Conservation (phyloP, 2,329 filamentous ascomycete genomes). For the Fusarium keratoplasticum region DNA sequence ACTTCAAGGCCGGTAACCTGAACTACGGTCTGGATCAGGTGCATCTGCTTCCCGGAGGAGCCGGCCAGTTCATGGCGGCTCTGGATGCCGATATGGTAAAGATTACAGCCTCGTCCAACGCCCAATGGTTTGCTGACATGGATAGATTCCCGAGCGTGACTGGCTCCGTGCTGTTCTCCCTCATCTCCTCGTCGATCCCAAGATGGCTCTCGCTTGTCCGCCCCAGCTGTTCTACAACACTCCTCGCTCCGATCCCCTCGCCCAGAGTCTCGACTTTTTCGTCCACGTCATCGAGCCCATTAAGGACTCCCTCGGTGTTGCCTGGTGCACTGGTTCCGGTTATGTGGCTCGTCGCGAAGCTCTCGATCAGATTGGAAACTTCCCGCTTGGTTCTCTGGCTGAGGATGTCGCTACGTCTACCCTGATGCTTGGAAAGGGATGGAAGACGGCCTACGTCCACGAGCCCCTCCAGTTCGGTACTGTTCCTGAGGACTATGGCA, state of each 20-base stretch:
- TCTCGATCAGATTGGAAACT: slow-evolving; percentile 70
- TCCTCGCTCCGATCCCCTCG: slow-evolving; percentile 67
- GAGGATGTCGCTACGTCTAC: slow-evolving; percentile 72
- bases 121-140: slow-evolving; percentile 16
- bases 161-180: slow-evolving; percentile 71
- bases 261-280: slow-evolving; percentile 69
- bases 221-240: slow-evolving; percentile 74
- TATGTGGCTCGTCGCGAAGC: slow-evolving; percentile 70
- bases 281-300: slow-evolving; percentile 65
- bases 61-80: slow-evolving; percentile 70
- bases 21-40: slow-evolving; percentile 68
- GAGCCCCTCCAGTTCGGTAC: slow-evolving; percentile 71
- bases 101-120: background rate
- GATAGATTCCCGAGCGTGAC: slow-evolving; percentile 67
- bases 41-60: slow-evolving; percentile 63
- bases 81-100: slow-evolving; percentile 73
- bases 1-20: slow-evolving; percentile 74
- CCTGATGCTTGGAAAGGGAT: slow-evolving; percentile 69
- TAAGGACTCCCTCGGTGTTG: slow-evolving; percentile 64
- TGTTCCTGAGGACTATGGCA: slow-evolving; percentile 66
- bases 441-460: slow-evolving; percentile 71
- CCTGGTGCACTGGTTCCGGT: slow-evolving; percentile 75
- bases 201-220: slow-evolving; percentile 69
- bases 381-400: slow-evolving; percentile 68
- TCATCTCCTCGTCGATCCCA: slow-evolving; percentile 67